Base-by-base conservation (phyloP, 176 grass and related monocot genomes). In the Cymbopogon citratus region DNA sequence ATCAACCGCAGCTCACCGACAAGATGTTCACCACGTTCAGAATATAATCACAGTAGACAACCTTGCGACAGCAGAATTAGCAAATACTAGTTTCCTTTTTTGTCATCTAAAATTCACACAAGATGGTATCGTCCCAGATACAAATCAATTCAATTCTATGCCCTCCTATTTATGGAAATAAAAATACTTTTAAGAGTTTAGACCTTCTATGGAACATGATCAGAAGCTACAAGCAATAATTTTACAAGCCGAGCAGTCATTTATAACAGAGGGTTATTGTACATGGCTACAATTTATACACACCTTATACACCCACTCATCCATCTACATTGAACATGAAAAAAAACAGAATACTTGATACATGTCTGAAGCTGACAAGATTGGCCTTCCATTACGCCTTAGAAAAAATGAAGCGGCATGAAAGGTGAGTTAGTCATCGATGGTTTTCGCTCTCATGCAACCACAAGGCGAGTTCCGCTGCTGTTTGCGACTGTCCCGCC, bases 371-470 rank as follows among this genome's bases (percentile, higher is more conserved):
- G 38, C 82, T 38, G 66, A 77, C 81, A 85, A 81, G 71, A 74
- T 41, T 66, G 35, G 27, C 83, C 78, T 85, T 63, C 73, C 57
- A 12, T 66, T 66, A 15, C 66, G 83, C 87, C 83, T 33, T 49
- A 72, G 1, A 59, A 76, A 39, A 77, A 51, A 87, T 75, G 73
- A 54, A 85, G 87, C 16, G 57, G 78, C 65, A 28, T 43, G 57
- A 45, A 77, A 73, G 78, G 66, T 2, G 66, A 81, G 73, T 79
- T 79, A 90, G 83, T 90, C 88, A 2, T 90, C 90, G 11, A 83
- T 84, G 61, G 92, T 68, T 45, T 95, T 97, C 3, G 74, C 34
- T 81, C 84, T 90, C 81, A 97, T 73, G 85, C 95, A 97, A 76
- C 95, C 84, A 34, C 95, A 97, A 12, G 83, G 88, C 2, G 84